A percentile compares a stretch with the other conserved stretches of the same genome.
These are phyloP conservation scores for Lactifluus volemus DNA, from an alignment of 768 basidiomycete genomes.

Conservation along the genomic window DNA sequence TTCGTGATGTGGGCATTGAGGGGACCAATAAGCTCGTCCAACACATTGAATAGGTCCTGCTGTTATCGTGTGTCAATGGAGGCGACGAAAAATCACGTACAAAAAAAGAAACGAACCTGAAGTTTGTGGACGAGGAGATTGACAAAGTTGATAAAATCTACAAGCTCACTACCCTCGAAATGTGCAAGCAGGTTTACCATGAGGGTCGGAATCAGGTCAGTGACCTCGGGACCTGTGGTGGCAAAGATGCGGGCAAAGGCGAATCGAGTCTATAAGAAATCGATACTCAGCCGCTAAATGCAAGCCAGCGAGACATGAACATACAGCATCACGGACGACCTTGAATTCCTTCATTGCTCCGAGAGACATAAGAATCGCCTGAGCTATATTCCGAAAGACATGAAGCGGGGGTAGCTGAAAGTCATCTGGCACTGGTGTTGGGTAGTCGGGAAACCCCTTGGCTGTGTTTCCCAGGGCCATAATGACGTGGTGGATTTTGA, in stretches of 20 bases:
- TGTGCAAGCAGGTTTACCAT: slow-evolving; percentile 88
- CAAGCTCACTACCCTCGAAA: slow-evolving; percentile 86
- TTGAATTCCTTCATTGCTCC: slow-evolving; percentile 84
- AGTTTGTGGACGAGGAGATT: slow-evolving; percentile 85
- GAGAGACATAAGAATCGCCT: slow-evolving; percentile 78
- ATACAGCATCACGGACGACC: slow-evolving; percentile 86
- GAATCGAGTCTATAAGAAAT: slow-evolving; percentile 61
- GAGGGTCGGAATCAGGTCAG: slow-evolving; percentile 78
- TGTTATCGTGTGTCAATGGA: slow-evolving; percentile 25
- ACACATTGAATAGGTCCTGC: slow-evolving; percentile 78
- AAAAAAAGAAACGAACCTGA: slow-evolving; percentile 45
- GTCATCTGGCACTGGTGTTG: slow-evolving; percentile 54
- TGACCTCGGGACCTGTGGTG: slow-evolving; percentile 78
- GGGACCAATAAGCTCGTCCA: slow-evolving; percentile 86
- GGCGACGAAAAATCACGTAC: neutral
- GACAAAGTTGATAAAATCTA: slow-evolving; percentile 95
- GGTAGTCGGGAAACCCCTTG: slow-evolving; percentile 93
- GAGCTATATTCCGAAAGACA: slow-evolving; percentile 77
- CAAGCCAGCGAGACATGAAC: slow-evolving; percentile 23
- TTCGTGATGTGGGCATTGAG: slow-evolving; percentile 74
- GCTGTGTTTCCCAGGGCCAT: slow-evolving; percentile 93
- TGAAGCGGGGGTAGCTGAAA: slow-evolving; percentile 64
- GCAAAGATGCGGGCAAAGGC: slow-evolving; percentile 91
- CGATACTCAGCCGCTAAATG: neutral
- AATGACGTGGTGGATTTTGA: slow-evolving; percentile 86